Percentiles rank a stretch among this genome's conserved stretches.
These are phyloP conservation scores for Trichoderma breve DNA, from an alignment of 2,329 filamentous ascomycete genomes.

Conservation along the genomic window DNA sequence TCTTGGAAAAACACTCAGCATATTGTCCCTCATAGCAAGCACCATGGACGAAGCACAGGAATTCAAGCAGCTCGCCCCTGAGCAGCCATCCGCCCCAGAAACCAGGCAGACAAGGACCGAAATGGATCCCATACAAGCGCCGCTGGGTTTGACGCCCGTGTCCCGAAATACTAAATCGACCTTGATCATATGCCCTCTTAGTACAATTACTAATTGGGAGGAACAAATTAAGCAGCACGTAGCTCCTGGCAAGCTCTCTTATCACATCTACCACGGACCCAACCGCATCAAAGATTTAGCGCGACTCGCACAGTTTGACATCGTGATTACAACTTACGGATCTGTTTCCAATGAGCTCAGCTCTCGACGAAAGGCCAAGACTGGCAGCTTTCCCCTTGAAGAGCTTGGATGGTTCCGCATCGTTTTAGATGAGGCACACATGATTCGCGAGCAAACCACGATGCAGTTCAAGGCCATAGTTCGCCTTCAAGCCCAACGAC, in stretches of 20 bases:
- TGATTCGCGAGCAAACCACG: slow-evolving; percentile 82
- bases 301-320: slow-evolving; percentile 69
- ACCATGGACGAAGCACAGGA: slow-evolving; percentile 60
- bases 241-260: slow-evolving; percentile 60
- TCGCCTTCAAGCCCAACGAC: slow-evolving; percentile 71
- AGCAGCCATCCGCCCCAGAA: slow-evolving; percentile 46
- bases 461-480: slow-evolving; percentile 83
- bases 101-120: slow-evolving; percentile 38
- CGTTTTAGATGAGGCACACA: slow-evolving; percentile 91
- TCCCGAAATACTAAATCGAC: slow-evolving; percentile 73
- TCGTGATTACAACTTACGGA: slow-evolving; percentile 91
- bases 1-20: slow-evolving; percentile 81
- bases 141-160: slow-evolving; percentile 51
- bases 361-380: slow-evolving; percentile 59
- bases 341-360: slow-evolving; percentile 79
- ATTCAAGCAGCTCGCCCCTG: slow-evolving; percentile 58
- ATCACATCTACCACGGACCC: slow-evolving; percentile 83
- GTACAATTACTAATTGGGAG: slow-evolving; percentile 91
- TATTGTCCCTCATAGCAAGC: slow-evolving; percentile 72
- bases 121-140: slow-evolving; percentile 35
- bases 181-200: slow-evolving; percentile 83
- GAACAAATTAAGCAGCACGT: slow-evolving; percentile 86
- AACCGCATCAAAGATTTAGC: slow-evolving; percentile 68
- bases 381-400: slow-evolving; percentile 63
- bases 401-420: slow-evolving; percentile 90